Base-by-base conservation (phyloP, 2,329 filamentous ascomycete genomes). In the Microsporum ferrugineum region DNA sequence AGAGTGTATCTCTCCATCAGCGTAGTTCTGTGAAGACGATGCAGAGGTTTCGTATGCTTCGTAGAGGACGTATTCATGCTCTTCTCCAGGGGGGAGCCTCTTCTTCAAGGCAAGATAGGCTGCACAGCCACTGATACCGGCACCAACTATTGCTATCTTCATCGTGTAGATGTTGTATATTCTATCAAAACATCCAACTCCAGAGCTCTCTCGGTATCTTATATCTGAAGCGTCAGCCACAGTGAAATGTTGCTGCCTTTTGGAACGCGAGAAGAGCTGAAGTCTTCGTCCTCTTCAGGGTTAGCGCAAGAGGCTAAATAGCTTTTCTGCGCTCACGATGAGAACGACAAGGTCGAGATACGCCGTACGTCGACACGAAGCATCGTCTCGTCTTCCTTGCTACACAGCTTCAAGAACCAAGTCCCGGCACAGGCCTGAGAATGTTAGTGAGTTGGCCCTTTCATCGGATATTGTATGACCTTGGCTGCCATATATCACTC, bases 71-170 rank as follows among this genome's bases (percentile, higher is more conserved):
- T 72, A 71, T 34, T 71, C 65, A 59, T 75, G 69, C 6, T 66
- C 63, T 29, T 63, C 58, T 34, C 12, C 39, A 5, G 58, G 41
- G 5, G 57, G 72, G 6, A 78, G 71, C 58, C 75, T 71, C 59
- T 77, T 77, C 58, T 70, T 70, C 3, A 78, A 66, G 36, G 71
- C 69, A 7, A 77, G 69, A 60, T 77, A 78, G 43, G 67, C 67
- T 8, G 72, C 61, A 58, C 73, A 74, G 31, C 75, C 76, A 57
- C 70, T 69, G 61, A 78, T 76, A 36, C 75, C 76, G 12, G 68
- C 75, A n/a, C 76, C 76, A 41, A 78, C 67, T 12, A 78, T 76
- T 27, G 72, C 67, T 41, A 78, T 75, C 62, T 75, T 76, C 75
- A 77, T 76, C 5, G 33, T 55, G 31, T 29, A 10, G n/a, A 39